Conservation (phyloP, 768 basidiomycete species). For the Trametes cingulata region DNA sequence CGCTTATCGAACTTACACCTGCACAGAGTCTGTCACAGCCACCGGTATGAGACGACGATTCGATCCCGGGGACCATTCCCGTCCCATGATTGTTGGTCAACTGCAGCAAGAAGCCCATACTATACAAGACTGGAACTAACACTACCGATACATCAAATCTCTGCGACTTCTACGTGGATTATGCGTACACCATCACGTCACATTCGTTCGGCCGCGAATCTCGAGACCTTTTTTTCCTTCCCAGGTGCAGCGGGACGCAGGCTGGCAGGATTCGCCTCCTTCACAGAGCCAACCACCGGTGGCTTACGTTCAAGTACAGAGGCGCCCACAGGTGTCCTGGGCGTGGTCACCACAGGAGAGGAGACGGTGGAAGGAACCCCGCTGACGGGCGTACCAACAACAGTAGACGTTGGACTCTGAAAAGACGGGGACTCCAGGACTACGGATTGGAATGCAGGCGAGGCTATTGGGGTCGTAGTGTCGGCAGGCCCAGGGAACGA, state of each 20-base stretch:
- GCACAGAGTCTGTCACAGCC: too few species aligned
- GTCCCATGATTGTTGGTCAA: not conserved
- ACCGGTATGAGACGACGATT: too few species aligned
- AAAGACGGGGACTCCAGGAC: constrained; percentile 30
- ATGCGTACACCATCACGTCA: not conserved
- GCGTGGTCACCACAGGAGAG: not conserved
- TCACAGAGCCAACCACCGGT: constrained; percentile 22
- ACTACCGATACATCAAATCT: constrained; percentile 15
- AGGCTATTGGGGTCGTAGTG: not conserved
- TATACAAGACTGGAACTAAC: not conserved
- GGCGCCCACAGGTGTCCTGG: not conserved
- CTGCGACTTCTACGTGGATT: not conserved
- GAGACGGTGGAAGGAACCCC: not conserved
- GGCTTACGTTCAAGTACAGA: constrained; percentile 21
- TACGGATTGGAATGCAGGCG: not conserved
- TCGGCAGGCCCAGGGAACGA: constrained; percentile 1
- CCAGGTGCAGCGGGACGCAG: not conserved
- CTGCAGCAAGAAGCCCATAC: not conserved
- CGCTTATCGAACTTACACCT: not conserved
- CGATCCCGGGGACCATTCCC: too few species aligned
- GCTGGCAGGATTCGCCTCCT: constrained; percentile 12
- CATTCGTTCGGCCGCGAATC: constrained; percentile 28
- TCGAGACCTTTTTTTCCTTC: constrained; percentile 26
- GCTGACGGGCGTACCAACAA: constrained; percentile 8
- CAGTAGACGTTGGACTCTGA: constrained; percentile 8